Evolutionary conservation across 768 basidiomycete genomes (phyloP), one percentile per base, ranked within the genome.

Genomic region (Austroboletus festivus): DNA sequence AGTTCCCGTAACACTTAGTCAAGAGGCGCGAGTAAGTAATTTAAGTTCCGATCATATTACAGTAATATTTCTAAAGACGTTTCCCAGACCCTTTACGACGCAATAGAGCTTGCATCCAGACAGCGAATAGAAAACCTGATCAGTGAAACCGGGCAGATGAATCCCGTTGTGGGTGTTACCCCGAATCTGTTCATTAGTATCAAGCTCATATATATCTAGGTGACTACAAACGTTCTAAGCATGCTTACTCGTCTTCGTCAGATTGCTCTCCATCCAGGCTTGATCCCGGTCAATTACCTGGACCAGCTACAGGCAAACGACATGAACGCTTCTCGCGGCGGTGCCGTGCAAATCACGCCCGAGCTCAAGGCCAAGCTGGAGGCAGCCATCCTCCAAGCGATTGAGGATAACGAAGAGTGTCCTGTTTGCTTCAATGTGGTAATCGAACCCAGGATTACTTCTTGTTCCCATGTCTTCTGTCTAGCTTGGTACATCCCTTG

Each of bases 171-270:
- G 52, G 39, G 62, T 47, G 10, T 16, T 41, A 30, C 4, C 11
- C 21, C 33, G 42, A 15, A 24, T 43, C 5, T 50, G 12, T 15
- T 23, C 12, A 5, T 40, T 34, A 8, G 31, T 28, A 39, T 26
- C n/a, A 42, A 10, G 50, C 50, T 52, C 33, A 51, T 38, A 38
- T 47, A 38, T 44, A 21, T 48, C 18, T 52, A 89, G 86, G 74
- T 81, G 1, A 80, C 83, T 48, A 80, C 80, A 2, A 84, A 85
- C 56, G 81, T 89, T 13, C 66, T 91, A 31, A 84, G 85, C 52
- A 82, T 93, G 77, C 77, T 93, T n/a, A 92, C 89, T 8, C 85
- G 92, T 16, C 73, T 94, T 64, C 81, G 91, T 24, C 92, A 94
- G 66, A 70, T 93, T 18, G 85, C 78, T 16, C 77, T 92, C 21